Base-by-base conservation (phyloP, 257 asterid genomes). In the Solanum virginianum region DNA sequence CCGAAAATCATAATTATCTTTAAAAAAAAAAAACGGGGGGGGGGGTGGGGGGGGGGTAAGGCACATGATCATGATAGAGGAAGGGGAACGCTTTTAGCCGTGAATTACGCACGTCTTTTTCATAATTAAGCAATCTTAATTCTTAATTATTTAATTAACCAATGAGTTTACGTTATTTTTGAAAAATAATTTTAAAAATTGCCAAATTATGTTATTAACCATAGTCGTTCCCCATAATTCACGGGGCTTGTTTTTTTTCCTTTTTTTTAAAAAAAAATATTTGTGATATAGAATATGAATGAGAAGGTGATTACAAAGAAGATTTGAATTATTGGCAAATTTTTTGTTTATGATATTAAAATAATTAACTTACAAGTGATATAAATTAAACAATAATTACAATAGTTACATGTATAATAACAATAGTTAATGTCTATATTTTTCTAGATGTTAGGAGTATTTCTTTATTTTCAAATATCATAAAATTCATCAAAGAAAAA, bases 41-140 rank as follows among this genome's bases (percentile, higher is more conserved):
- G 29, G 29, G 29, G 29, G 29, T 26, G 29, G 29, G 29, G 2
- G 29, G 29, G 36, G 1, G 83, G 89, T 89, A 81, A 47, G 29
- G 59, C 74, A 84, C 88, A 84, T 82, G 79, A 80, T 3, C 36
- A 32, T 43, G 85, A 62, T n/a, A 63, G 26, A 4, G 55, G 5
- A 87, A 49, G 12, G 83, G 84, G 32, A 86, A 74, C 59, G 22
- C 74, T 81, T 26, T 65, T 60, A 51, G 84, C 94, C 94, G 96
- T 89, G 92, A 94, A 91, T 92, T 84, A 87, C 93, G 95, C 89
- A 72, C n/a, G 93, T 93, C 94, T 51, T 86, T 90, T 80, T 92
- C 79, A 70, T 39, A 17, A 93, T 86, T 82, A 83, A 81, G 86
- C 89, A 80, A 84, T 66, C 14, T 55, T 55, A 71, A 41, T 26